Base-by-base conservation (phyloP, 768 basidiomycete species). In the Tulasnella sp. region DNA sequence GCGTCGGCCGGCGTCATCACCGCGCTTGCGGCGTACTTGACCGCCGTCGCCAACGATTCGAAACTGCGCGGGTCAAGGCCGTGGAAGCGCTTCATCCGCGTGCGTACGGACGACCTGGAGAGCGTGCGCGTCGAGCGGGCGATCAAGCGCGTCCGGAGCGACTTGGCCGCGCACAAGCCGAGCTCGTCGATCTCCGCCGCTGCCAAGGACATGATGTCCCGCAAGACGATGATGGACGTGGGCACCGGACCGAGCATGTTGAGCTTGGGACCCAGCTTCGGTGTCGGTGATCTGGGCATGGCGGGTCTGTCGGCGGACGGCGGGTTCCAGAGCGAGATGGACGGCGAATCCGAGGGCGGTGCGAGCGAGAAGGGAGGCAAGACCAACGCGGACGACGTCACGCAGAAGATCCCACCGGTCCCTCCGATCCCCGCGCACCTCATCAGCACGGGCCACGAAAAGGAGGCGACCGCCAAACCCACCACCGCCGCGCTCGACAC, bases 1-100 rank as follows among this genome's bases (percentile, higher is more conserved):
- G 46, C 46, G 1, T 42, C 72, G 1, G 0, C 87, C 87, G 42
- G 89, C 77, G 40, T 88, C 64, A 90, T 91, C 84, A 91, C 92
- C 18, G 89, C 89, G 14, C 89, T 97, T 75, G 94, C 94, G 7
- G 89, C 93, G 28, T 95, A 96, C 85, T 88, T 97, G 81, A 96
- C 95, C 3, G 90, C 91, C 1, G 85, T 96, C 46, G 91, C 96
- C 78, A 95, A 94, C 82, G 89, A 91, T 64, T 86, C 89, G 5
- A 84, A 87, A 4, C 85, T 96, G 60, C 91, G 94, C 48, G 89
- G 90, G 78, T 87, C 91, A 28, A 89, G 92, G 69, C 88, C 91
- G 1, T 97, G 96, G 96, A 93, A 93, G 84, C 90, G 93, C 22
- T 97, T 97, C 83, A 93, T 96, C 79, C 89, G 92, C 72, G 94